Conservation (phyloP, 768 basidiomycete genomes). For the Tulasnella sp. region DNA sequence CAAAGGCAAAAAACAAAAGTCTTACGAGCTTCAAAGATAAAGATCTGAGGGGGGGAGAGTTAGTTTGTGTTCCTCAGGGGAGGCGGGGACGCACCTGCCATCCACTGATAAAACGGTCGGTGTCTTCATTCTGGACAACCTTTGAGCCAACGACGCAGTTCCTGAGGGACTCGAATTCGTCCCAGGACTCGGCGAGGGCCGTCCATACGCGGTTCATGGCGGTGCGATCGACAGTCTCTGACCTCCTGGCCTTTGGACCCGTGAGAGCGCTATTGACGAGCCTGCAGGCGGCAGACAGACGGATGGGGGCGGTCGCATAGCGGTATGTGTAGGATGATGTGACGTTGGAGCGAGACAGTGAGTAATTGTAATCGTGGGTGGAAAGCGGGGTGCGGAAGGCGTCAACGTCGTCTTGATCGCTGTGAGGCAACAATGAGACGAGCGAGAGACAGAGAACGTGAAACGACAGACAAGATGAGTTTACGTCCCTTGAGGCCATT, state of each 20-base stretch:
- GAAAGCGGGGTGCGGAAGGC: conserved; percentile 41
- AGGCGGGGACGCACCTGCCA: conserved; percentile 56
- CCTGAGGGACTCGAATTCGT: conserved; percentile 61
- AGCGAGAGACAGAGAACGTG: background rate
- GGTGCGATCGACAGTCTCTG: conserved; percentile 46
- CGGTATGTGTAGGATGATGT: conserved; percentile 44
- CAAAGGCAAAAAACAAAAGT: conserved; percentile 21
- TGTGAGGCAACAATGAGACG: background rate
- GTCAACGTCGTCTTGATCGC: conserved; percentile 58
- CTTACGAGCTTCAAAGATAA: conserved; percentile 81
- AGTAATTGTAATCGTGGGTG: conserved; percentile 29
- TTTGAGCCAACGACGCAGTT: conserved; percentile 28
- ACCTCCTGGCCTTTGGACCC: conserved; percentile 56
- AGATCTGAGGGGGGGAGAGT: conserved; percentile 40
- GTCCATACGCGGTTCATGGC: conserved; percentile 75
- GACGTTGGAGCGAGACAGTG: conserved; percentile 29
- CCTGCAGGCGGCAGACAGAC: conserved; percentile 64
- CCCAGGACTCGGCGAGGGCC: conserved; percentile 67
- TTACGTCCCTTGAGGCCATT: conserved; percentile 77
- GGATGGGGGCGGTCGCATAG: conserved; percentile 56
- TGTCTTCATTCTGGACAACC: conserved; percentile 37
- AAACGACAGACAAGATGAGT: conserved; percentile 51
- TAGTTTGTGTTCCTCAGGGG: background rate
- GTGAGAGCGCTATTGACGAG: conserved; percentile 68
- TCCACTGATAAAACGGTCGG: conserved; percentile 59